Evolutionary conservation across 2,329 filamentous ascomycete species (phyloP), one percentile per base, ranked within the genome.

Genomic region (Ophiostoma sp.): DNA sequence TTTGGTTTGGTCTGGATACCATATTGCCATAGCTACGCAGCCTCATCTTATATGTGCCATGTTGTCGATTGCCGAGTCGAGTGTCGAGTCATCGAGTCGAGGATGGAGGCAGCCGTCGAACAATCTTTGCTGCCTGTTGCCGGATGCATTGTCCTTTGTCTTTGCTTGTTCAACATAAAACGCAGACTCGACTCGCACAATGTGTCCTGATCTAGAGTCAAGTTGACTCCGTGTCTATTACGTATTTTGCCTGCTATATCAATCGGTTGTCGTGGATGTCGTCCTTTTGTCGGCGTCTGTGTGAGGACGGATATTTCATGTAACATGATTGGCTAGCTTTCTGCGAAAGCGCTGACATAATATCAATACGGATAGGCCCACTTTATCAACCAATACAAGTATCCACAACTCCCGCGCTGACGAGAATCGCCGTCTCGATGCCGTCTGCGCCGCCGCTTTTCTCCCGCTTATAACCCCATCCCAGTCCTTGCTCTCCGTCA

Each of bases 381-480:
- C 55, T 60, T 38, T 60, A 16, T 0, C 27, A 38, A 6, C 55
- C 55, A 60, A 60, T 38, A 4, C 14, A 2, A 16, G 36, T 9
- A 9, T 3, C 27, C 27, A 12, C 11, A 60, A 60, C 55, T 58
- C 49, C 49, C 49, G 49, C n/a, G 8, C 49, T 55, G 49, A 60
- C 11, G 38, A 27, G 27, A 60, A 60, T 60, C 55, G 38, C 55
- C 55, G 55, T 38, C 55, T 60, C 36, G 38, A 38, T 60, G 55
- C 55, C 55, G 55, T 11, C 55, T 18, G 70, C 63, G 55, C 72
- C 66, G 55, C 72, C 70, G 3, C 72, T 70, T 18, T 73, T 72
- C 41, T 71, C 69, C 3, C 69, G 66, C 65, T 55, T 69, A 70
- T 49, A 71, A 72, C 55, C 38, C 55, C 55, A 60, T 60, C 55